These are phyloP conservation scores for Eucommia ulmoides DNA, from an alignment of 257 asterid species.

Conservation along the genomic window DNA sequence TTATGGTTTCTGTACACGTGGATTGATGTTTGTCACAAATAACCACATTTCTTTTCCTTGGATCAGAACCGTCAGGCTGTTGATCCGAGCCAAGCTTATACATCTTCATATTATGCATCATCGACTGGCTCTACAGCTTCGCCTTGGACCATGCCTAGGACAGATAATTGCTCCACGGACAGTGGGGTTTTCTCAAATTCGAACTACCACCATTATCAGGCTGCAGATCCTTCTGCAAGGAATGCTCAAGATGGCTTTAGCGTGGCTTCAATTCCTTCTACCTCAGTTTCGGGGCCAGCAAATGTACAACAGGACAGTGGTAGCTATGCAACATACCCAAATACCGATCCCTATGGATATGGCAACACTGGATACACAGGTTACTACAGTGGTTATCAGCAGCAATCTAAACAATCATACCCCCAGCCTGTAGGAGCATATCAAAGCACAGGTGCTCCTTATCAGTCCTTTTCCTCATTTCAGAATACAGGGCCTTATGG, in stretches of 20 bases:
- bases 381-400: slow-evolving; percentile 59
- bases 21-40: too few species aligned
- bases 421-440: slow-evolving; percentile 68
- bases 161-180: slow-evolving; percentile 18
- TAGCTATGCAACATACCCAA: slow-evolving; percentile 28
- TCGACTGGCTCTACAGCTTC: slow-evolving; percentile 36
- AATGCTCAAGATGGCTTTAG: too few species aligned
- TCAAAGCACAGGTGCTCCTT: slow-evolving; percentile 99
- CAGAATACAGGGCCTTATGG: slow-evolving; percentile 98
- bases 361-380: slow-evolving; percentile 45
- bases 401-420: slow-evolving; percentile 59
- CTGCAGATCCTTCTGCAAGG: not conserved
- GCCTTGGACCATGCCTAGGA: slow-evolving; percentile 49
- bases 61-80: slow-evolving; percentile 44
- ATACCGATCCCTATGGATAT: not conserved
- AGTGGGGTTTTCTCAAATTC: not conserved
- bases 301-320: slow-evolving; percentile 52
- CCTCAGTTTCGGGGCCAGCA: slow-evolving; percentile 62
- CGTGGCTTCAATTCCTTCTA: slow-evolving; percentile 39
- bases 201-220: not conserved
- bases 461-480: slow-evolving; percentile 99
- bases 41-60: slow-evolving; percentile 12
- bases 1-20: too few species aligned
- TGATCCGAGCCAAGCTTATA: slow-evolving; percentile 42
- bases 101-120: slow-evolving; percentile 46